Conservation (phyloP, 2,329 filamentous ascomycete genomes). For the Venturia aucupariae region DNA sequence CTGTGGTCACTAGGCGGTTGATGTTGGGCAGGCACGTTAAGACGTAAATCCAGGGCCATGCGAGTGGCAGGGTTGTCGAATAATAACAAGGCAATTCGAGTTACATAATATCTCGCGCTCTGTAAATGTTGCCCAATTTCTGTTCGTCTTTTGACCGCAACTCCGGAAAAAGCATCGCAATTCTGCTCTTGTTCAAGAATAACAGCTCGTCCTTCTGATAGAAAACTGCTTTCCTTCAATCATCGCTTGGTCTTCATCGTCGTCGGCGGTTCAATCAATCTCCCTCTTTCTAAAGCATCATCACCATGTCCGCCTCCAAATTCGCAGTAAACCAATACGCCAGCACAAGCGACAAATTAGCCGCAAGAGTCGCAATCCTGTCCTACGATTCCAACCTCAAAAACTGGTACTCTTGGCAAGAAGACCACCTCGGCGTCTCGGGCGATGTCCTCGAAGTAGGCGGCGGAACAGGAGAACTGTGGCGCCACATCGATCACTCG, state of each 20-base stretch:
- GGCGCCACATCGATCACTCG: slow-evolving; percentile 15
- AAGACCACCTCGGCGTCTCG: slow-evolving; percentile 9
- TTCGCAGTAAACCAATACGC: slow-evolving; percentile 16
- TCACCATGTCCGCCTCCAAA: slow-evolving; percentile 15
- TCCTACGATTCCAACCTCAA: slow-evolving; percentile 17
- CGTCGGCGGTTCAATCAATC: too few species aligned
- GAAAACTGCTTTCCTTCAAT: too few species aligned
- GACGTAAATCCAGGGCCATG: not conserved
- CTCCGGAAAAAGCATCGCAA: too few species aligned
- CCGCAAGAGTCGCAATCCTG: slow-evolving; percentile 17
- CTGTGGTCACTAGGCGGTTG: not conserved
- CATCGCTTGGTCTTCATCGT: too few species aligned
- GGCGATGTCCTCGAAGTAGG: slow-evolving; percentile 17
- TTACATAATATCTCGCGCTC: too few species aligned
- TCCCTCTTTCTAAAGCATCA: not conserved
- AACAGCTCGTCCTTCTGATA: too few species aligned
- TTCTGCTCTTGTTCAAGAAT: too few species aligned
- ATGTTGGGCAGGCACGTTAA: too few species aligned
- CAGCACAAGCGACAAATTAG: slow-evolving; percentile 16
- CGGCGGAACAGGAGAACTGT: slow-evolving; percentile 18
- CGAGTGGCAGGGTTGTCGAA: not conserved
- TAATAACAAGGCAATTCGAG: not conserved
- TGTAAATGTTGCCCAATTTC: too few species aligned
- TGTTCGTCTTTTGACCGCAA: too few species aligned
- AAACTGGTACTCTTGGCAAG: slow-evolving; percentile 17